phyloP scores from a whole-genome alignment of 257 asterid genomes.

The Solanum gracilifrons region DNA sequence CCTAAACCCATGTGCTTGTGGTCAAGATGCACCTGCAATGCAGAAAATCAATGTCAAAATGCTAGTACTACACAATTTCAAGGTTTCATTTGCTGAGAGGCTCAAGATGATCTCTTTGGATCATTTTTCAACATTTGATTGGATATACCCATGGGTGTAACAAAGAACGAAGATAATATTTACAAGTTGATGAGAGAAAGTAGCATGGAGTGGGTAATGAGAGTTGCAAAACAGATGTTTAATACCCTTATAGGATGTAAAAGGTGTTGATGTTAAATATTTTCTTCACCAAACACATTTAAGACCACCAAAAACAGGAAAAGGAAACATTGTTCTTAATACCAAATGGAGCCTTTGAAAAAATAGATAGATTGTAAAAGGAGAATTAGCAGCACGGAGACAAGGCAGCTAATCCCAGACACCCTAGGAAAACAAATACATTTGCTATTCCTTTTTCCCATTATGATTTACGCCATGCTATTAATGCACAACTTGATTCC shows the following conservation, averaged over 20 bases:
- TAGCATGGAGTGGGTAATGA: background rate
- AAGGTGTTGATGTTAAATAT: background rate
- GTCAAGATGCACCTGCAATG: slow-evolving; percentile 85
- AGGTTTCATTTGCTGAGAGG: background rate
- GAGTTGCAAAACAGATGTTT: background rate
- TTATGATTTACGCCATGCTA: background rate
- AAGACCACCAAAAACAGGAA: background rate
- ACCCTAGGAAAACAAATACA: background rate
- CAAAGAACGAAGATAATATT: background rate
- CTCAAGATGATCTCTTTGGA: background rate
- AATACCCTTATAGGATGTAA: background rate
- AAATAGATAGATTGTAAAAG: background rate
- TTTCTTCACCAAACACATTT: background rate
- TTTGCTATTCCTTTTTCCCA: background rate
- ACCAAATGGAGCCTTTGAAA: background rate
- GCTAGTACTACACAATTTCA: background rate
- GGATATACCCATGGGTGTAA: background rate
- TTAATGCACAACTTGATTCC: background rate
- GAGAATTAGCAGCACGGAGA: background rate
- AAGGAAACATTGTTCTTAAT: background rate
- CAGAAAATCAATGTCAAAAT: background rate
- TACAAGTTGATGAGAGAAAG: background rate
- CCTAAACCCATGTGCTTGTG: slow-evolving; percentile 94
- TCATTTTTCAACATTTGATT: background rate
- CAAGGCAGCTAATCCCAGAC: background rate